Evolutionary conservation across 176 grass and related monocot genomes (phyloP).

Genomic region (Aegilops umbellulata): DNA sequence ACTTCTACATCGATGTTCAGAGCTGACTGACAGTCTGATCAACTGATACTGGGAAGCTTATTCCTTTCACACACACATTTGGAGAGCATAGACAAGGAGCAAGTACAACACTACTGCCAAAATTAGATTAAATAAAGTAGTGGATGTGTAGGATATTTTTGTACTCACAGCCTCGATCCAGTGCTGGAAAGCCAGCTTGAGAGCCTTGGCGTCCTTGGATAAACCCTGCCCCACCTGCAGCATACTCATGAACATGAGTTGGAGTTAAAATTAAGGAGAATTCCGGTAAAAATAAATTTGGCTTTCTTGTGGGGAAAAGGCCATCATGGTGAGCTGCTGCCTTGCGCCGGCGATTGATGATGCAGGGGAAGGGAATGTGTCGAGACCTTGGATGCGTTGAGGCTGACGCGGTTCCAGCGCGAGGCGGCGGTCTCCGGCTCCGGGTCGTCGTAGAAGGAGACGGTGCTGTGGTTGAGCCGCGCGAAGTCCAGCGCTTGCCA

Average conservation of each 20-base stretch:
- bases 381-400: slow-evolving; percentile 83
- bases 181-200: slow-evolving; percentile 92
- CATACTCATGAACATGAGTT: not conserved
- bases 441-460: slow-evolving; percentile 74
- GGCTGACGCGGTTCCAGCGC: slow-evolving; percentile 75
- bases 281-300: not conserved
- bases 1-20: slow-evolving; percentile 14
- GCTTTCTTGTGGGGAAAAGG: not conserved
- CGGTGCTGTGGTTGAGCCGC: slow-evolving; percentile 63
- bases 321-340: not conserved
- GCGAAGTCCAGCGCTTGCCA: slow-evolving; percentile 85
- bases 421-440: slow-evolving; percentile 73
- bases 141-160: not conserved
- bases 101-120: not conserved
- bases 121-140: not conserved
- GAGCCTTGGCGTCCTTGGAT: slow-evolving; percentile 64
- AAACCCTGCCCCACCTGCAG: slow-evolving; percentile 84
- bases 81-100: not conserved
- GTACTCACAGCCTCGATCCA: slow-evolving; percentile 96
- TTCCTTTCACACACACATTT: slow-evolving; percentile 15
- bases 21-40: slow-evolving; percentile 6
- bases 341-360: not conserved
- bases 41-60: slow-evolving; percentile 9
- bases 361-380: not conserved
- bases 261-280: not conserved